A percentile compares a stretch with the other conserved stretches of the same genome.
Conservation (phyloP, 805 yeast genomes). For the Teunomyces gatunensis region DNA sequence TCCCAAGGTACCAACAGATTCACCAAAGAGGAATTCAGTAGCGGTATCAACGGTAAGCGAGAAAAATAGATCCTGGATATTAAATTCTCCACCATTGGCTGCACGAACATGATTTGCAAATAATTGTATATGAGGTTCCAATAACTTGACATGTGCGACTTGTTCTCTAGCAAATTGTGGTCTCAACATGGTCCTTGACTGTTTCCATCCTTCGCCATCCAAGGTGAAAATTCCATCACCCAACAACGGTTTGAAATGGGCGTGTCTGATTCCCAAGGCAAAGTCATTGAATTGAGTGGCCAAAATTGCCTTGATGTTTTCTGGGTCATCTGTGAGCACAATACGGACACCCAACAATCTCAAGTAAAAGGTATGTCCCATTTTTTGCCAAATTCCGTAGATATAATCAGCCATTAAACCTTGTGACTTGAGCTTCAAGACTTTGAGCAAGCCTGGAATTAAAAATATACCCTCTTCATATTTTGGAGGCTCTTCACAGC, state of each 20-base stretch:
- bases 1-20: constrained; percentile 28
- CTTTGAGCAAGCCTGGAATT: constrained; percentile 9
- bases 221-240: constrained; percentile 29
- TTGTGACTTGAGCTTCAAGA: constrained; percentile 16
- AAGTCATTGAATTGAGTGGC: constrained; percentile 27
- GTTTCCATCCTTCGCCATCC: constrained; percentile 29
- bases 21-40: constrained; percentile 43
- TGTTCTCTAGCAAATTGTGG: constrained; percentile 29
- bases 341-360: constrained; percentile 16
- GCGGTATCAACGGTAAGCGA: constrained; percentile 39
- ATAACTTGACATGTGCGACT: constrained; percentile 22
- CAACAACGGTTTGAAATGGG: constrained; percentile 17
- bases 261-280: constrained; percentile 22
- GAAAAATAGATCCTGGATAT: constrained; percentile 33
- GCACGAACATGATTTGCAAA: constrained; percentile 15
- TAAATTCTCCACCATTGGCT: constrained; percentile 24
- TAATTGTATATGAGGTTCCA: constrained; percentile 22
- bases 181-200: constrained; percentile 26
- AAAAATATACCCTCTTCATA: constrained; percentile 6
- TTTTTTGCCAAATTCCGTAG: constrained; percentile 7
- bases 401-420: constrained; percentile 26
- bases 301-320: constrained; percentile 25
- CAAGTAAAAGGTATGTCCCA: constrained; percentile 6
- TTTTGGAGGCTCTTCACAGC: constrained; percentile 10
- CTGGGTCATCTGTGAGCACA: constrained; percentile 21